phyloP scores from a whole-genome alignment of 352 stramenopile genomes.

The Globisporangium orthogonon region DNA sequence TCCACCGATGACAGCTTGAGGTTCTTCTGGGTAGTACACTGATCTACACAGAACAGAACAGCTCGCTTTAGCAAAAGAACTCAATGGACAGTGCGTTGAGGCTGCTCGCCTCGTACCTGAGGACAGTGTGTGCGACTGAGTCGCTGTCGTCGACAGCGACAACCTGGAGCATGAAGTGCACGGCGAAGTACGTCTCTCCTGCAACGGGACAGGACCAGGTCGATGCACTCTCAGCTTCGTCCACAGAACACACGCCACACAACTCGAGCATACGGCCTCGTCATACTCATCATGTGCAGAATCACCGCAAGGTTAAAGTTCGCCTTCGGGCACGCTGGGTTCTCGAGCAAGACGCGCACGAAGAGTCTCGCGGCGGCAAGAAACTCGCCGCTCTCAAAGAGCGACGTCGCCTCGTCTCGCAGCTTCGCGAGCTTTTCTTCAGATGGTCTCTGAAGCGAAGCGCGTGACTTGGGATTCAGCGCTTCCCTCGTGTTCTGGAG shows the following conservation, averaged over 20 bases:
- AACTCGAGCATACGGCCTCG: not conserved
- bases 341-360: slow-evolving; percentile 34
- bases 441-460: not conserved
- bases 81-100: not conserved
- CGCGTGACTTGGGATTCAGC: not conserved
- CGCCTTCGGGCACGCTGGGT: slow-evolving; percentile 48
- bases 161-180: slow-evolving; percentile 65
- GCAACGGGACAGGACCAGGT: not conserved
- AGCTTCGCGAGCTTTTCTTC: slow-evolving; percentile 26
- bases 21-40: slow-evolving; percentile 57
- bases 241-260: not conserved
- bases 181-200: slow-evolving; percentile 67
- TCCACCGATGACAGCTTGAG: slow-evolving; percentile 36
- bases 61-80: not conserved
- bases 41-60: slow-evolving; percentile 22
- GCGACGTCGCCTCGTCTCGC: slow-evolving; percentile 26
- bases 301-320: slow-evolving; percentile 79
- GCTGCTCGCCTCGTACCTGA: slow-evolving; percentile 25
- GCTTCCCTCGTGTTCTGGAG: not conserved
- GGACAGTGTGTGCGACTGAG: slow-evolving; percentile 69
- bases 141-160: slow-evolving; percentile 56
- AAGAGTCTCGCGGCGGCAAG: slow-evolving; percentile 39
- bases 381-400: slow-evolving; percentile 56
- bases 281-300: slow-evolving; percentile 52
- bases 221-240: not conserved